Evolutionary conservation across 2,329 filamentous ascomycete genomes (phyloP).

Genomic region (Pseudogymnoascus sp.): DNA sequence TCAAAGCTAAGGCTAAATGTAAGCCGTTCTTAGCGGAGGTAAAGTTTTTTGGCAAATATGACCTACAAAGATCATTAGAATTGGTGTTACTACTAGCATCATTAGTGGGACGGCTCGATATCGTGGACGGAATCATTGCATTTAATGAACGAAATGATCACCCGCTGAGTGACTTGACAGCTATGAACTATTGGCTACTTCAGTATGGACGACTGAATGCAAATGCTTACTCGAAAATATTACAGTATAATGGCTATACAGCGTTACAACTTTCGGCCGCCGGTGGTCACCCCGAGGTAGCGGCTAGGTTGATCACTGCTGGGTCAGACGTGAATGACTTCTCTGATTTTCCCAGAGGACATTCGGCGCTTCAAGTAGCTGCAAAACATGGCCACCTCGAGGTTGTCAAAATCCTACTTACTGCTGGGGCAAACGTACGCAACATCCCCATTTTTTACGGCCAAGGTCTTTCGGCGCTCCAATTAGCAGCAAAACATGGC

Average conservation of each 20-base stretch:
- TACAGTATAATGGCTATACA: slow-evolving; percentile 28
- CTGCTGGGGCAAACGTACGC: too few relatives aligned
- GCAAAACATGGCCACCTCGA: too few relatives aligned
- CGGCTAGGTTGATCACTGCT: slow-evolving; percentile 13
- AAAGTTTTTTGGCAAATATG: too few relatives aligned
- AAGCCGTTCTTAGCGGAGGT: neutral
- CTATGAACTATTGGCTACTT: neutral
- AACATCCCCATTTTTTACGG: too few relatives aligned
- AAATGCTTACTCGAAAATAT: neutral
- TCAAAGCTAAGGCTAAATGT: slow-evolving; percentile 14
- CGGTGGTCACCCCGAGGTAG: slow-evolving; percentile 23
- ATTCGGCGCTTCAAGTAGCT: too few relatives aligned
- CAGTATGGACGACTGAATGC: neutral
- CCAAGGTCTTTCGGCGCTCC: too few relatives aligned
- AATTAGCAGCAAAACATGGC: slow-evolving; percentile 5
- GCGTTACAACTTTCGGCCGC: slow-evolving; percentile 36
- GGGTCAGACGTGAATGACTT: neutral
- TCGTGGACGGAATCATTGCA: neutral
- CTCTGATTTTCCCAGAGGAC: too few relatives aligned
- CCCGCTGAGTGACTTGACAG: neutral
- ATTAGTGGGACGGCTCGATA: neutral
- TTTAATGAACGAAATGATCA: neutral
- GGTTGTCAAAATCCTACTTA: too few relatives aligned
- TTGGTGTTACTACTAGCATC: neutral
- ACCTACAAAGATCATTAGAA: neutral